Evolutionary conservation across 208 protist genomes (phyloP).

Genomic region (Sergeia podlipaevii): DNA sequence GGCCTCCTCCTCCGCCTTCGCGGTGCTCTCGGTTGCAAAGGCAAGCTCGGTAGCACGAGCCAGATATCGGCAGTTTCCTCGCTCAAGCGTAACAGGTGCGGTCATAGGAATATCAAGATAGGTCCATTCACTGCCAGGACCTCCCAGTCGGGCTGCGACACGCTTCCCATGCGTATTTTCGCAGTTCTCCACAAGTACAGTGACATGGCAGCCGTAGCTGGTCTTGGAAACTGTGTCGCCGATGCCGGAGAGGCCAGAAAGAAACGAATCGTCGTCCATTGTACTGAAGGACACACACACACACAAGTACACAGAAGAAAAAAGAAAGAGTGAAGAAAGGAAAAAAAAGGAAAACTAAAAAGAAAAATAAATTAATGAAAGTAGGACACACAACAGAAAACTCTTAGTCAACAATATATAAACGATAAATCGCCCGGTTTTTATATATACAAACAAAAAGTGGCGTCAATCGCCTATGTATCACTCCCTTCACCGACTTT

Average conservation of each 20-base stretch:
- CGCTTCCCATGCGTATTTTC: conserved; percentile 9
- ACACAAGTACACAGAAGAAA: conserved; percentile 6
- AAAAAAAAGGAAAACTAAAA: background rate
- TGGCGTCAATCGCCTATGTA: too few relatives aligned
- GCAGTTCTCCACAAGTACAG: conserved; percentile 19
- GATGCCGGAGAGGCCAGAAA: conserved; percentile 36
- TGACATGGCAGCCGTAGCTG: conserved; percentile 29
- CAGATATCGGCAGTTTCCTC: conserved; percentile 5
- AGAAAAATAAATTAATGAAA: too few relatives aligned
- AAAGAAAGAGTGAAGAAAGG: conserved; percentile 4
- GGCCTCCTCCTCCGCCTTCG: conserved; percentile 5
- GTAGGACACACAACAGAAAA: too few relatives aligned
- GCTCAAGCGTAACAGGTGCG: conserved; percentile 22
- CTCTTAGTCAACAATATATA: too few relatives aligned
- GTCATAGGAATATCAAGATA: conserved; percentile 37
- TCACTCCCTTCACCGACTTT: too few relatives aligned
- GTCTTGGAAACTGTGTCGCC: conserved; percentile 21
- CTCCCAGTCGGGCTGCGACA: conserved; percentile 50
- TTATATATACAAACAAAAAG: too few relatives aligned
- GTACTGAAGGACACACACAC: background rate
- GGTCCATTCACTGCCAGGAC: conserved; percentile 41
- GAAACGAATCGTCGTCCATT: conserved; percentile 34
- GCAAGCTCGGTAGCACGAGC: conserved; percentile 32
- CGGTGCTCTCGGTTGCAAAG: conserved; percentile 15
- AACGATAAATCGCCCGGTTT: too few relatives aligned